Base-by-base conservation (phyloP, 345 rosid species). In the Eucalyptus sp. region DNA sequence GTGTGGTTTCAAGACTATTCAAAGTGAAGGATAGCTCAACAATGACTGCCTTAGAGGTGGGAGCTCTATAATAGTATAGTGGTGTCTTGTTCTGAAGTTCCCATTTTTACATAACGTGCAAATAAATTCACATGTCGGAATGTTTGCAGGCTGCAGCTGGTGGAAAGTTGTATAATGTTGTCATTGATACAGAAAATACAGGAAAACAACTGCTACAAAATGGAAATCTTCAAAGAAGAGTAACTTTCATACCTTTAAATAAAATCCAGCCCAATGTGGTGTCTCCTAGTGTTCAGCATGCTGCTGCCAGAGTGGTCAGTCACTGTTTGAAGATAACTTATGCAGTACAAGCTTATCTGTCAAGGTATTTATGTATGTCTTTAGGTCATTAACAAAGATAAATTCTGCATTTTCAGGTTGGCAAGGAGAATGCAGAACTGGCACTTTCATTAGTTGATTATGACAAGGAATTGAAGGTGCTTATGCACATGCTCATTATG, bases 141-240 rank as follows among this genome's bases (percentile, higher is more conserved):
- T 76, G 43, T 88, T 91, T 91, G 89, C 91, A 97, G 99, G 99
- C 97, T 50, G 95, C 98, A 89, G 99, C 98, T 71, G 99, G 99
- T 89, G 98, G 98, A 52, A 98, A 95, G 94, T 90, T 98, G 90
- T 97, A 89, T 91, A 94, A 97, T 94, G 98, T 97, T 89, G 97
- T 97, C 88, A 98, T 98, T 86, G 99, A 98, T 94, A 92, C 96
- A 54, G 98, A 98, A 93, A 94, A 92, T 91, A 97, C 98, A 17
- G 99, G 98, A 87, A 98, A 98, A 86, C 97, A 94, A 90, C 95
- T 98, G 87, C 98, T 97, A 94, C 95, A 98, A 93, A 95, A 97
- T 89, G 99, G 99, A 88, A 96, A 95, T 87, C 99, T 98, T 84
- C 95, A 95, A 88, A 96, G 97, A 91, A 93, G 99, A 89, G 98